phyloP scores from a whole-genome alignment of 2,329 filamentous ascomycete species.

The Alternaria sp. region DNA sequence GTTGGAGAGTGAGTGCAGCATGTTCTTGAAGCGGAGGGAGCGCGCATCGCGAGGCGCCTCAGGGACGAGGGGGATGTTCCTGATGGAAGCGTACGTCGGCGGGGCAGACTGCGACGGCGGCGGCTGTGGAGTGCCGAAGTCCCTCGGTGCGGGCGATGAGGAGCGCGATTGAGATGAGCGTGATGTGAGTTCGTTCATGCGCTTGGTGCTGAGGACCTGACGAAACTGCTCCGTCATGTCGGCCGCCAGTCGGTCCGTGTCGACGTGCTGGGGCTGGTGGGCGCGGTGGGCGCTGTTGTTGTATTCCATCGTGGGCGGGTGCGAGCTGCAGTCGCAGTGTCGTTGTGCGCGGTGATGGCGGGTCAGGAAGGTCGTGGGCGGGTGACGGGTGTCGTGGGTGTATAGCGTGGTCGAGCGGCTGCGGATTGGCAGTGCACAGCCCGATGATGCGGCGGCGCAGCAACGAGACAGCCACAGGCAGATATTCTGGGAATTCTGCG shows the following conservation, averaged over 20 bases:
- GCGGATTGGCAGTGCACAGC: slow-evolving; percentile 28
- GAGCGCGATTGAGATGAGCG: slow-evolving; percentile 65
- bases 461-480: slow-evolving; percentile 16
- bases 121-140: slow-evolving; percentile 53
- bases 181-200: slow-evolving; percentile 78
- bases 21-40: slow-evolving; percentile 64
- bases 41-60: slow-evolving; percentile 68
- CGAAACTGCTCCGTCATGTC: slow-evolving; percentile 86
- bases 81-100: slow-evolving; percentile 66
- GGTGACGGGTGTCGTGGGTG: slow-evolving; percentile 15
- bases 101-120: slow-evolving; percentile 47
- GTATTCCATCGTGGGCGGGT: slow-evolving; percentile 42
- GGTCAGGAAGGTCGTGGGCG: slow-evolving; percentile 11
- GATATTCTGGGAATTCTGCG: slow-evolving; percentile 16
- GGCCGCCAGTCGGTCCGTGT: slow-evolving; percentile 61
- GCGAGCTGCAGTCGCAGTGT: slow-evolving; percentile 25
- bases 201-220: slow-evolving; percentile 81
- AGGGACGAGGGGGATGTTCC: slow-evolving; percentile 73
- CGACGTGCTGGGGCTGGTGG: slow-evolving; percentile 24
- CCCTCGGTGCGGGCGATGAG: slow-evolving; percentile 62
- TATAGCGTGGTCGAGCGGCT: slow-evolving; percentile 17
- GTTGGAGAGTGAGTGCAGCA: slow-evolving; percentile 82
- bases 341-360: slow-evolving; percentile 7
- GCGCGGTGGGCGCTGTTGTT: slow-evolving; percentile 39
- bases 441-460: slow-evolving; percentile 28